phyloP scores from a whole-genome alignment of 225 moss, liverwort and hornwort genomes.

The Antitrichia curtipendula region DNA sequence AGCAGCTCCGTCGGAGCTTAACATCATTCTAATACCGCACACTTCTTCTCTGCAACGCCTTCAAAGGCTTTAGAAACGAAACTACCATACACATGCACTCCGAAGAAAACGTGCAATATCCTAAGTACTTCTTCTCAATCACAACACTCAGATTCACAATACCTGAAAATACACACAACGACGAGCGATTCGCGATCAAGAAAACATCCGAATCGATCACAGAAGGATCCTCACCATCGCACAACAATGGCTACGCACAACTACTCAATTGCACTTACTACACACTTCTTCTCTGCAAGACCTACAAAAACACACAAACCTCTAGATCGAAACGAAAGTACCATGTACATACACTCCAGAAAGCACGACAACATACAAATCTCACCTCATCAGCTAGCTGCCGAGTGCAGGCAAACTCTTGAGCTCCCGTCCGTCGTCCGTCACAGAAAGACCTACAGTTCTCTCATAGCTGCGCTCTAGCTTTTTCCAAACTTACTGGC shows the following conservation, averaged over 20 bases:
- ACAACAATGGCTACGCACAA: not conserved
- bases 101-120: not conserved
- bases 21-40: not conserved
- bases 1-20: not conserved
- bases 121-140: not conserved
- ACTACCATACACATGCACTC: not conserved
- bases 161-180: not conserved
- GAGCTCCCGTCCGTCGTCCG: not conserved
- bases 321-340: not conserved
- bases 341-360: not conserved
- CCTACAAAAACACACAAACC: not conserved
- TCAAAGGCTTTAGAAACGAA: not conserved
- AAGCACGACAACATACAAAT: not conserved
- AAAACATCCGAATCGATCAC: not conserved
- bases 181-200: not conserved
- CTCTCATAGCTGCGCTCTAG: not conserved
- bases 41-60: not conserved
- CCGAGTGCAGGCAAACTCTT: not conserved
- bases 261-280: not conserved
- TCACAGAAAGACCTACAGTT: not conserved
- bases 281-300: not conserved
- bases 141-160: not conserved
- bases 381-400: not conserved
- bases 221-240: not conserved
- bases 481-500: not conserved